phyloP scores from a whole-genome alignment of 768 basidiomycete species.

The Mycena rosella region DNA sequence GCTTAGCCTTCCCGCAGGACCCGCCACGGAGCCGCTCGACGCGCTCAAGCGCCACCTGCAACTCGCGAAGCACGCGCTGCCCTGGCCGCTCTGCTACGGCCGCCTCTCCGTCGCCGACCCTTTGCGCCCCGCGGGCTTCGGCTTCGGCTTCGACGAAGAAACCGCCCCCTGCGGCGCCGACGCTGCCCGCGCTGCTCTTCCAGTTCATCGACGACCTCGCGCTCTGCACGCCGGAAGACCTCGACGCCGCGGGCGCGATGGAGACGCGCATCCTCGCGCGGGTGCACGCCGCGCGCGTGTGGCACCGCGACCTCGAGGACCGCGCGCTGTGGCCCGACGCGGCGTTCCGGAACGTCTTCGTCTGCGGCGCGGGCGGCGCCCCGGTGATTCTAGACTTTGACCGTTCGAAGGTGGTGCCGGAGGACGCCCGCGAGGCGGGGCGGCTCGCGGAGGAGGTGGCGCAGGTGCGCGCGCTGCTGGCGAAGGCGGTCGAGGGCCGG shows the following conservation, averaged over 20 bases:
- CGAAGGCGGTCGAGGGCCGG: conserved; percentile 5
- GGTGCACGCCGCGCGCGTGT: conserved; percentile 1
- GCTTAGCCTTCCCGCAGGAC: no score
- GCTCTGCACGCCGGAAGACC: not conserved
- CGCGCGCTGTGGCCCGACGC: conserved; percentile 17
- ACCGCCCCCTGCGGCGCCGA: not conserved
- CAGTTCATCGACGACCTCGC: conserved; percentile 5
- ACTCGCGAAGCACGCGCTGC: not conserved
- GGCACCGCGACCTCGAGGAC: conserved; percentile 24
- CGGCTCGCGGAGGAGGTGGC: conserved; percentile 7
- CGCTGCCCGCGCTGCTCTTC: conserved; percentile 16
- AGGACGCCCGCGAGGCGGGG: not conserved
- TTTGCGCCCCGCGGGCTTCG: not conserved
- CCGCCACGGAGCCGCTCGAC: no score
- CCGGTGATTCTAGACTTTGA: conserved; percentile 29
- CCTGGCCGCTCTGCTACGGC: conserved; percentile 28
- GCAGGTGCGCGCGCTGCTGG: conserved; percentile 7
- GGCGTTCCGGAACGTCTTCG: conserved; percentile 13
- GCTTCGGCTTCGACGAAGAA: no score
- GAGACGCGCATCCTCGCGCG: not conserved
- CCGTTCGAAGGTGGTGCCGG: conserved; percentile 1
- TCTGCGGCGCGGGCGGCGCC: not conserved
- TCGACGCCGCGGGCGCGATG: conserved; percentile 20
- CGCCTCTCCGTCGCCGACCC: conserved; percentile 18
- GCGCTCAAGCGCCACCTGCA: conserved; percentile 13